Percentiles rank a stretch among this genome's conserved stretches.
Conservation (phyloP, 257 asterid species). For the Echium plantagineum region DNA sequence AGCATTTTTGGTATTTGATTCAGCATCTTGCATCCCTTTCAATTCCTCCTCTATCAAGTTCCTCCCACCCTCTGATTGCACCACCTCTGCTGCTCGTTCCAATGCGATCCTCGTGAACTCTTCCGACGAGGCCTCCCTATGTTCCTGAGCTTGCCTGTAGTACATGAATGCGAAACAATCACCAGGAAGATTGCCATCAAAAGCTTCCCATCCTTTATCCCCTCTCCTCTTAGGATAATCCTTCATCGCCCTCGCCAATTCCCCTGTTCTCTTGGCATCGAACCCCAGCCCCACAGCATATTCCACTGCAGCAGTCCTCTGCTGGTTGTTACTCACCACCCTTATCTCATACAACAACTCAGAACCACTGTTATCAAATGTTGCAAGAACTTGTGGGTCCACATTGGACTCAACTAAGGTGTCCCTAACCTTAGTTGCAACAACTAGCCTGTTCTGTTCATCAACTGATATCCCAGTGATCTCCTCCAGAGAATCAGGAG, state of each 20-base stretch:
- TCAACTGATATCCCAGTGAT: not conserved
- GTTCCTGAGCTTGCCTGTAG: slow-evolving; percentile 59
- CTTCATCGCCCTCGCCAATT: slow-evolving; percentile 61
- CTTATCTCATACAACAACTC: slow-evolving; percentile 64
- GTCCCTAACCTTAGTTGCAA: slow-evolving; percentile 48
- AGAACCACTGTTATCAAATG: slow-evolving; percentile 40
- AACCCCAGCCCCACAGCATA: slow-evolving; percentile 32
- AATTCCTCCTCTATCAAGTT: slow-evolving; percentile 29
- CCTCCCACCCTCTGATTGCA: slow-evolving; percentile 49
- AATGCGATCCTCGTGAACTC: slow-evolving; percentile 31
- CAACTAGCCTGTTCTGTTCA: not conserved
- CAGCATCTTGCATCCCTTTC: slow-evolving; percentile 15
- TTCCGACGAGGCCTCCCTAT: slow-evolving; percentile 27
- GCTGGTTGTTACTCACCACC: slow-evolving; percentile 30
- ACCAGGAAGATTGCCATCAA: slow-evolving; percentile 57
- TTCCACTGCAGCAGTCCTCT: slow-evolving; percentile 50
- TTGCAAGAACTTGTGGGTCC: slow-evolving; percentile 40
- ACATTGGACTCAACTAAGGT: slow-evolving; percentile 30
- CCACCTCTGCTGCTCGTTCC: slow-evolving; percentile 51
- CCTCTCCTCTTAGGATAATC: slow-evolving; percentile 57
- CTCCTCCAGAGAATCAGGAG: not conserved
- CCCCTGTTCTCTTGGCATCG: slow-evolving; percentile 39
- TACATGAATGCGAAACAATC: slow-evolving; percentile 79
- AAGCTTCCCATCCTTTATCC: slow-evolving; percentile 57
- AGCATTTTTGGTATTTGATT: no score